A percentile compares a stretch with the other conserved stretches of the same genome.
phyloP scores from a whole-genome alignment of 1,284 basidiomycete species.

The Pseudozyma thailandica region DNA sequence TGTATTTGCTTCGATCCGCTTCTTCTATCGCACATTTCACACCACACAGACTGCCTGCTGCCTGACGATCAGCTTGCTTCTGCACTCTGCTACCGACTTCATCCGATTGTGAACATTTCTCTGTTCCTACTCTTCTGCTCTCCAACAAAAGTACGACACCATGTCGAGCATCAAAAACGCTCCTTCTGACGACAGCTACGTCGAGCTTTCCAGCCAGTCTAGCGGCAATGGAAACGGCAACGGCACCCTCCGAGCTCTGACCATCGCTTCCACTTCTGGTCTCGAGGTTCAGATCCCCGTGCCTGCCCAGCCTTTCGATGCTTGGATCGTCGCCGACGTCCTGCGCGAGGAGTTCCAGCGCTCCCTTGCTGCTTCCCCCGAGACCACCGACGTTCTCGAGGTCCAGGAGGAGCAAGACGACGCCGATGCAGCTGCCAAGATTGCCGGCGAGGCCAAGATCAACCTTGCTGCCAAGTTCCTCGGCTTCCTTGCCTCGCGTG shows the following conservation, averaged over 20 bases:
- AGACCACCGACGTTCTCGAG: slow-evolving; percentile 43
- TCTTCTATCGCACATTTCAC: slow-evolving; percentile 5
- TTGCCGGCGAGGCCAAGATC: slow-evolving; percentile 44
- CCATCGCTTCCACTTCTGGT: slow-evolving; percentile 32
- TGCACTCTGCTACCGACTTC: slow-evolving; percentile 13
- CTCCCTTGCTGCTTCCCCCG: slow-evolving; percentile 53
- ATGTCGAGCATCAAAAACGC: slow-evolving; percentile 42
- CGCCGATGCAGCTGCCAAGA: slow-evolving; percentile 39
- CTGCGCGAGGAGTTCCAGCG: slow-evolving; percentile 62
- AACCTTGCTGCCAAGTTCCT: slow-evolving; percentile 67
- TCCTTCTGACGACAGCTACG: slow-evolving; percentile 50
- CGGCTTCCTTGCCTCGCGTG: slow-evolving; percentile 71
- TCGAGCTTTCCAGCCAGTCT: slow-evolving; percentile 51
- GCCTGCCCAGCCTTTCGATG: slow-evolving; percentile 55
- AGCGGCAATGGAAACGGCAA: slow-evolving; percentile 38
- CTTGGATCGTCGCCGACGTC: slow-evolving; percentile 61
- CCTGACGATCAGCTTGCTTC: slow-evolving; percentile 44
- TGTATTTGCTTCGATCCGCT: slow-evolving; percentile 2
- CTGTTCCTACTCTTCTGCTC: not conserved
- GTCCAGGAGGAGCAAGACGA: slow-evolving; percentile 59
- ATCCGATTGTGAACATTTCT: not conserved
- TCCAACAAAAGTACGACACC: not conserved
- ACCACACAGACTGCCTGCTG: slow-evolving; percentile 30
- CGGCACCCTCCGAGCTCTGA: slow-evolving; percentile 38
- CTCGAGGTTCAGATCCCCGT: slow-evolving; percentile 57